Evolutionary conservation across 768 basidiomycete species (phyloP).

Genomic region (Auriscalpium microsporum): DNA sequence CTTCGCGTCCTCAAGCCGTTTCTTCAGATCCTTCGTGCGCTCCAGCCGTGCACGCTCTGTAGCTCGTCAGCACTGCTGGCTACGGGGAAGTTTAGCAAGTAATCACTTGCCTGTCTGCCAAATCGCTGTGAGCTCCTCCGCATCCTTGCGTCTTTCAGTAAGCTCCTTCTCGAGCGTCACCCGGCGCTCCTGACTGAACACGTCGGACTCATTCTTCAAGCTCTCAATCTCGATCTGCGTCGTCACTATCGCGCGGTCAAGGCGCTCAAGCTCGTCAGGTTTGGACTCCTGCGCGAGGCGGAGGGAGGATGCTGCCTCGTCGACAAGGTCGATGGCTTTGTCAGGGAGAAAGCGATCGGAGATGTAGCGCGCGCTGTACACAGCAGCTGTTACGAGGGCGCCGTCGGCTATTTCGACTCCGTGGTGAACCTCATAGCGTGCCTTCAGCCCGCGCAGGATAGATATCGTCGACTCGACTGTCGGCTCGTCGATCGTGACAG

Average conservation of each 20-base stretch:
- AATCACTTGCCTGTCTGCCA: conserved; percentile 62
- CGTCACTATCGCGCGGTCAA: conserved; percentile 79
- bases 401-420: conserved; percentile 88
- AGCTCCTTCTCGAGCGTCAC: conserved; percentile 59
- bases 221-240: conserved; percentile 86
- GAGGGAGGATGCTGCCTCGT: conserved; percentile 85
- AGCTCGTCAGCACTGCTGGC: neutral
- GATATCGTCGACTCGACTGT: conserved; percentile 78
- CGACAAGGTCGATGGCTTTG: conserved; percentile 87
- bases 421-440: conserved; percentile 85
- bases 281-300: conserved; percentile 85
- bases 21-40: conserved; percentile 49
- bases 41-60: conserved; percentile 62
- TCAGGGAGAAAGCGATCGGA: conserved; percentile 85
- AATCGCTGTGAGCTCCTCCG: conserved; percentile 46
- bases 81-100: neutral
- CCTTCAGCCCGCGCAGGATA: conserved; percentile 79
- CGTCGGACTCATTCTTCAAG: conserved; percentile 80
- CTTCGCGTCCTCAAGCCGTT: conserved; percentile 66
- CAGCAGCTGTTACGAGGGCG: conserved; percentile 82
- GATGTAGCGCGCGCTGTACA: conserved; percentile 79
- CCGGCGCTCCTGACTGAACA: conserved; percentile 71
- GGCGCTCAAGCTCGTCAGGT: conserved; percentile 73
- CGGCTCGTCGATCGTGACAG: conserved; percentile 82
- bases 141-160: conserved; percentile 51